Evolutionary conservation across 2,329 filamentous ascomycete genomes (phyloP).

Genomic region (Orbilia blumenaviensis): DNA sequence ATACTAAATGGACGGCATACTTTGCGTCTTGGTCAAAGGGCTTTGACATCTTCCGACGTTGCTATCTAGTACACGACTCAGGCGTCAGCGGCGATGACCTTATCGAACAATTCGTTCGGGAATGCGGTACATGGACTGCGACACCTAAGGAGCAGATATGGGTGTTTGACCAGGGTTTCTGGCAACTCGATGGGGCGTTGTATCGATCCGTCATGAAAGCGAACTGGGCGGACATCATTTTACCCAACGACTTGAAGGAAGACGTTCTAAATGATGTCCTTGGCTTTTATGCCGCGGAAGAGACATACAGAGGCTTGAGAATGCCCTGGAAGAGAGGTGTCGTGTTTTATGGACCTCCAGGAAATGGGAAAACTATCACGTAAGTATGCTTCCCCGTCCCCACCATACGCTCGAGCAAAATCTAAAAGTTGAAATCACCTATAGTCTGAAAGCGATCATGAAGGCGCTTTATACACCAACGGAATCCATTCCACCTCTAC

Average conservation of each 20-base stretch:
- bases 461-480: conserved; percentile 68
- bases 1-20: conserved; percentile 40
- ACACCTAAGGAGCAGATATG: conserved; percentile 67
- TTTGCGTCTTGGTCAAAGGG: conserved; percentile 45
- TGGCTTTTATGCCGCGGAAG: conserved; percentile 70
- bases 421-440: not conserved
- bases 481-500: conserved; percentile 63
- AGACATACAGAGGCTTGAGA: conserved; percentile 69
- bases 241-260: conserved; percentile 72
- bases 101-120: conserved; percentile 34
- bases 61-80: conserved; percentile 40
- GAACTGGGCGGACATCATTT: conserved; percentile 73
- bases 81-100: conserved; percentile 7
- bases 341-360: conserved; percentile 73
- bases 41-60: conserved; percentile 14
- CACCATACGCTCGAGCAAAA: not conserved
- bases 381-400: conserved; percentile 56
- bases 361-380: conserved; percentile 75
- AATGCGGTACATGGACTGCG: conserved; percentile 30
- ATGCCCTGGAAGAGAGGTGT: conserved; percentile 77
- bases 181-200: conserved; percentile 71
- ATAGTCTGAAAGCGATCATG: conserved; percentile 72
- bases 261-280: conserved; percentile 71
- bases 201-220: conserved; percentile 68
- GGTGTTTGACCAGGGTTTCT: conserved; percentile 72